Conservation (phyloP, 2,329 filamentous ascomycete genomes). For the Pleoardoris graminearum region DNA sequence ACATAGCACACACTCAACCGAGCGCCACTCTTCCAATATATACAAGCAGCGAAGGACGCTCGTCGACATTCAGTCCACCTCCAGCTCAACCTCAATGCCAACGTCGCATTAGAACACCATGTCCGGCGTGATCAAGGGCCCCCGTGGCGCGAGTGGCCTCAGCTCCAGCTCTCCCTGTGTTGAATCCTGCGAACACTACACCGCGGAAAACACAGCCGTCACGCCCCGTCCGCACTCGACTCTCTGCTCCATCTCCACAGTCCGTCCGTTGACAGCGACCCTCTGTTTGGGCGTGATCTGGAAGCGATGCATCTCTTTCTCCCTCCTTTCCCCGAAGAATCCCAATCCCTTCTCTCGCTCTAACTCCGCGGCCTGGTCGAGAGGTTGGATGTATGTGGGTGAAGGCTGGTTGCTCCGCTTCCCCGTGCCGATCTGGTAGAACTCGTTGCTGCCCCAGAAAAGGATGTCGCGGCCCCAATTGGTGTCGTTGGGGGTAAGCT, state of each 20-base stretch:
- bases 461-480: slow-evolving; percentile 89
- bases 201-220: slow-evolving; percentile 78
- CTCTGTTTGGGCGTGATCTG: slow-evolving; percentile 78
- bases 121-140: too few relatives aligned
- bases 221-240: slow-evolving; percentile 84
- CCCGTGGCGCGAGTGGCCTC: too few relatives aligned
- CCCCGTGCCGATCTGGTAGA: slow-evolving; percentile 89
- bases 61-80: too few relatives aligned
- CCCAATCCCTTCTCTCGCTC: slow-evolving; percentile 27
- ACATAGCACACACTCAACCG: too few relatives aligned
- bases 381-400: slow-evolving; percentile 77
- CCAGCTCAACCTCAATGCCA: too few relatives aligned
- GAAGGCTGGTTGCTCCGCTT: slow-evolving; percentile 78
- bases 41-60: too few relatives aligned
- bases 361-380: slow-evolving; percentile 66
- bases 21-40: too few relatives aligned
- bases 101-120: too few relatives aligned
- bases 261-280: slow-evolving; percentile 69
- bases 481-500: slow-evolving; percentile 65
- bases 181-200: too few relatives aligned
- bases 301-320: slow-evolving; percentile 72
- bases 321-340: slow-evolving; percentile 43
- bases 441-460: slow-evolving; percentile 95
- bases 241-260: slow-evolving; percentile 78
- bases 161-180: too few relatives aligned